Percentiles rank a stretch among this genome's conserved stretches.
Conservation (phyloP, 257 asterid species). For the Ligustrum vulgare region DNA sequence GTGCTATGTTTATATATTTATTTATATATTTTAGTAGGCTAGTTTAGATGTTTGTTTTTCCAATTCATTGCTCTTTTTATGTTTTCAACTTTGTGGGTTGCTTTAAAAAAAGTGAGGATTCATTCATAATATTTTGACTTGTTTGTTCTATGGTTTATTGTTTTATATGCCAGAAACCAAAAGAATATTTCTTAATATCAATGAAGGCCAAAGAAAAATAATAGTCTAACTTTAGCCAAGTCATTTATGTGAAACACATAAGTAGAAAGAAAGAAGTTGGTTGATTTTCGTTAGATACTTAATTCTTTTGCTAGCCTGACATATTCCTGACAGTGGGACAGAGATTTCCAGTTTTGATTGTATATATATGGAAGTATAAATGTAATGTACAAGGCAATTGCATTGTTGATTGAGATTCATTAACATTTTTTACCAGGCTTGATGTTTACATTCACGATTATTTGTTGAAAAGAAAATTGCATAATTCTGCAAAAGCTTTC, state of each 20-base stretch:
- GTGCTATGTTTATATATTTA: background rate
- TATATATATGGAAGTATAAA: background rate
- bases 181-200: background rate
- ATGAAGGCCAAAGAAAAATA: background rate
- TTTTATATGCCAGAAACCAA: conserved; percentile 14
- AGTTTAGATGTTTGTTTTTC: background rate
- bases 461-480: conserved; percentile 82
- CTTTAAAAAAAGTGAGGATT: conserved; percentile 7
- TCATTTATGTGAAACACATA: background rate
- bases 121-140: conserved; percentile 2
- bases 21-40: background rate
- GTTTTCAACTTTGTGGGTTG: background rate
- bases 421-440: conserved; percentile 60
- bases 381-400: background rate
- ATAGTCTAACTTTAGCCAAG: background rate
- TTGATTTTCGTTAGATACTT: conserved; percentile 5
- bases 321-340: conserved; percentile 1
- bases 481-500: conserved; percentile 93
- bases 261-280: conserved; percentile 15
- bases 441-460: conserved; percentile 99
- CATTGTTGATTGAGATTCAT: conserved; percentile 4
- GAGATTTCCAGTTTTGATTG: background rate
- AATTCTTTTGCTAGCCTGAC: conserved; percentile 1
- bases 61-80: background rate
- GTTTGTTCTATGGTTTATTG: conserved; percentile 5